These are phyloP conservation scores for Penicillium digitatum DNA, from an alignment of 2,329 filamentous ascomycete species.

Conservation along the genomic window DNA sequence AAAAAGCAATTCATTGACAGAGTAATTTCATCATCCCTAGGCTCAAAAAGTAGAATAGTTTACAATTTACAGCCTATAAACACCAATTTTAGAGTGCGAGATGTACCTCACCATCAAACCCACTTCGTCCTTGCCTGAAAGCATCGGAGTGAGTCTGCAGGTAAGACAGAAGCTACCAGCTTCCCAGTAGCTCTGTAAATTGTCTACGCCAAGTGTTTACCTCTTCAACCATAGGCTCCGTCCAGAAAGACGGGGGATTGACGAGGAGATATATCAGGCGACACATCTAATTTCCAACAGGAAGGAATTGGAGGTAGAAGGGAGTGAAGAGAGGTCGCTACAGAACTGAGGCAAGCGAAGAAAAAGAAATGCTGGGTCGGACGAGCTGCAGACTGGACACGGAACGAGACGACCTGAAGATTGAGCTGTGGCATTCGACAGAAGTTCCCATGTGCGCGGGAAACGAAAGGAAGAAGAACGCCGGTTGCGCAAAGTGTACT, in stretches of 20 bases:
- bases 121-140: slow-evolving; percentile 10
- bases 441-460: slow-evolving; percentile 8
- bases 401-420: slow-evolving; percentile 5
- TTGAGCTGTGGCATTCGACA: slow-evolving; percentile 14
- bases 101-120: slow-evolving; percentile 13
- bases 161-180: slow-evolving; percentile 8
- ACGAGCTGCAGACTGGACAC: slow-evolving; percentile 1
- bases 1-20: neutral
- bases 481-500: slow-evolving; percentile 1
- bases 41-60: too few relatives aligned
- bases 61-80: neutral
- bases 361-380: neutral
- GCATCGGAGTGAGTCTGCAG: slow-evolving; percentile 13
- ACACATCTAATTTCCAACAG: slow-evolving; percentile 23
- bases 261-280: slow-evolving; percentile 83
- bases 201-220: slow-evolving; percentile 89
- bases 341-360: neutral
- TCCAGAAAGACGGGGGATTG: slow-evolving; percentile 25
- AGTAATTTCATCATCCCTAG: neutral
- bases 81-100: neutral
- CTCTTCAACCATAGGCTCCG: slow-evolving; percentile 62
- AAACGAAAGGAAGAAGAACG: slow-evolving; percentile 4
- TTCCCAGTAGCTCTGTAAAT: slow-evolving; percentile 39
- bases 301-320: neutral
- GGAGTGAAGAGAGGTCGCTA: neutral